These are phyloP conservation scores for Talaromyces sp. DNA, from an alignment of 2,329 filamentous ascomycete species.

Conservation along the genomic window DNA sequence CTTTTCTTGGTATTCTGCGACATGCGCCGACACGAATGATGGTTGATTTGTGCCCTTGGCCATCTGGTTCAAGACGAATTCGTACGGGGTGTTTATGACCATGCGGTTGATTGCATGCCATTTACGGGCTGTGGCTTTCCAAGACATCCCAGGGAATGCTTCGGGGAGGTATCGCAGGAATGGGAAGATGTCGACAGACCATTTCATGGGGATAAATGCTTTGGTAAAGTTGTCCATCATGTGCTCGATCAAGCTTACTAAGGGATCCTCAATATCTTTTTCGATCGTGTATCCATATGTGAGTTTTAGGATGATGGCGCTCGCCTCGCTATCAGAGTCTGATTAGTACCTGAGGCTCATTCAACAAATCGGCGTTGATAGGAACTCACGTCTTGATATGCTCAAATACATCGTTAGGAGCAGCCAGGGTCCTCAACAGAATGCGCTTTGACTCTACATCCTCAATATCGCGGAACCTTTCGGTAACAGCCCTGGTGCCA, in stretches of 20 bases:
- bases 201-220: conserved; percentile 42
- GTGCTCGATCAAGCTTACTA: conserved; percentile 42
- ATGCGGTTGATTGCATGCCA: conserved; percentile 33
- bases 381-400: conserved; percentile 42
- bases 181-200: conserved; percentile 47
- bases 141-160: conserved; percentile 45
- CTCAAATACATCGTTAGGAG: conserved; percentile 36
- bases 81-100: conserved; percentile 40
- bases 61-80: conserved; percentile 41
- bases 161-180: conserved; percentile 41
- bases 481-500: conserved; percentile 40
- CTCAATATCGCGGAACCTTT: conserved; percentile 42
- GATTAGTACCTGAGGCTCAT: background rate
- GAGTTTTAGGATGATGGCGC: conserved; percentile 43
- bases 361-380: too few species aligned
- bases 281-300: conserved; percentile 47
- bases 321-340: conserved; percentile 20
- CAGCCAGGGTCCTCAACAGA: conserved; percentile 40
- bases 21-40: conserved; percentile 36
- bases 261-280: conserved; percentile 37
- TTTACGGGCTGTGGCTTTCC: conserved; percentile 40
- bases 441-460: conserved; percentile 46
- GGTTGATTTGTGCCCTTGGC: conserved; percentile 25
- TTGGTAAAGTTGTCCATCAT: conserved; percentile 41
- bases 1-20: conserved; percentile 28